Evolutionary conservation across 163 green algal genomes (phyloP).

Genomic region (Prototheca wickerhamii): DNA sequence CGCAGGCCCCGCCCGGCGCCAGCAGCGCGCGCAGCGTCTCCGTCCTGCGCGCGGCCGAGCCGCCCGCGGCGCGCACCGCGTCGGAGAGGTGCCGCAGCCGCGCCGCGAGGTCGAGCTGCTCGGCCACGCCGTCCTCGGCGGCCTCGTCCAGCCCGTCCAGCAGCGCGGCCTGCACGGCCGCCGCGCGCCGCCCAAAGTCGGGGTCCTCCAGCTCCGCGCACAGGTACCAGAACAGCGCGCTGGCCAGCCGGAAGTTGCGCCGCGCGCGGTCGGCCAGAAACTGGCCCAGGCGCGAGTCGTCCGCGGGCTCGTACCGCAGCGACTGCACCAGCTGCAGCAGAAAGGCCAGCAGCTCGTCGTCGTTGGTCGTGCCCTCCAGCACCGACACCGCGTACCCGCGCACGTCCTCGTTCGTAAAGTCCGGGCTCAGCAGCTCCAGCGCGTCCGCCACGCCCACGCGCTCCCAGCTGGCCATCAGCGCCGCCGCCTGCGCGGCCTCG

Average conservation of each 20-base stretch:
- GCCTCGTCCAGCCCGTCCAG: neutral
- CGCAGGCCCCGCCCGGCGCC: constrained; percentile 43
- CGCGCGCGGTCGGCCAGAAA: constrained; percentile 70
- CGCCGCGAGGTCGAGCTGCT: constrained; percentile 6
- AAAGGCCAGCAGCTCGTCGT: constrained; percentile 85
- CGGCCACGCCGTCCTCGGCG: neutral
- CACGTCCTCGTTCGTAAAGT: constrained; percentile 71
- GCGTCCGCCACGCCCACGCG: constrained; percentile 80
- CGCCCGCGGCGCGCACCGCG: constrained; percentile 29
- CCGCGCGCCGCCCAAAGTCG: constrained; percentile 57
- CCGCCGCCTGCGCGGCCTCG: constrained; percentile 60
- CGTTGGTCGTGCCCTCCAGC: constrained; percentile 49
- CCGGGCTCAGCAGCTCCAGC: constrained; percentile 86
- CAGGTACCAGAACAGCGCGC: constrained; percentile 67
- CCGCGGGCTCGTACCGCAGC: constrained; percentile 60
- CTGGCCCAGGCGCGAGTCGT: constrained; percentile 55
- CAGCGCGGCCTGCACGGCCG: constrained; percentile 47
- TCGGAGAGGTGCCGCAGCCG: constrained; percentile 26
- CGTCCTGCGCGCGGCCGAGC: constrained; percentile 50
- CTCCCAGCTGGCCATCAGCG: constrained; percentile 80
- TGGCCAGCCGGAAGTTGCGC: constrained; percentile 51
- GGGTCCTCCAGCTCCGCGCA: constrained; percentile 78
- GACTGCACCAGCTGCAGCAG: constrained; percentile 92
- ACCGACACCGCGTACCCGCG: constrained; percentile 59
- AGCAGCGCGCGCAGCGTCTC: constrained; percentile 71